phyloP scores from a whole-genome alignment of 495 filamentous ascomycete species.

The Xylaria telfairii region DNA sequence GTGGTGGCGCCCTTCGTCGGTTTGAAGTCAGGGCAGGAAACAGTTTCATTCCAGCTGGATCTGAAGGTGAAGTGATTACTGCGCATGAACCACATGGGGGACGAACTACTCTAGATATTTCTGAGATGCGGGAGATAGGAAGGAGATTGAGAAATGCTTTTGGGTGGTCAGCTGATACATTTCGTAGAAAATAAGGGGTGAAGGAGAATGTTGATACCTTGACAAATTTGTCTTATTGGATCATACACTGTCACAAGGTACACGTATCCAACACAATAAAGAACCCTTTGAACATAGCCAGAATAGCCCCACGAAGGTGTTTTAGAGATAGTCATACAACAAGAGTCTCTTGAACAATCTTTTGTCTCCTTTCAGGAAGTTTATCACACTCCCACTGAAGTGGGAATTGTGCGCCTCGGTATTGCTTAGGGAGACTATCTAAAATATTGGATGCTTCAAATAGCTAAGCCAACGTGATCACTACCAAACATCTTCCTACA shows the following conservation, averaged over 20 bases:
- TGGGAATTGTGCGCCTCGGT: not conserved
- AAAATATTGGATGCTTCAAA: not conserved
- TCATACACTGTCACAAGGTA: no score
- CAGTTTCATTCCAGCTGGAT: not conserved
- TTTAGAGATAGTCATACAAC: no score
- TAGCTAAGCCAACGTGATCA: not conserved
- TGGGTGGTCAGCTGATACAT: constrained; percentile 14
- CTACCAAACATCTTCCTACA: not conserved
- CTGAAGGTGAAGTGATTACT: not conserved
- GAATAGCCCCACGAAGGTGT: no score
- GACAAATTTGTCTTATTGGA: not conserved
- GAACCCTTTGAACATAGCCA: no score
- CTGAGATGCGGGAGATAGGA: not conserved
- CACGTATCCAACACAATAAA: no score
- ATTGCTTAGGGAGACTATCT: not conserved
- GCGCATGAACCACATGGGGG: not conserved
- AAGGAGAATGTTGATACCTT: not conserved
- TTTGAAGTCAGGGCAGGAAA: not conserved
- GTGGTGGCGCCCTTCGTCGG: not conserved
- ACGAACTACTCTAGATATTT: not conserved
- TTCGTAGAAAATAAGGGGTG: not conserved
- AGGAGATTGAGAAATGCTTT: not conserved
- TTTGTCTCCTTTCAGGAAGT: not conserved
- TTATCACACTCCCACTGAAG: not conserved
- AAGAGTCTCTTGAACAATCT: not conserved